Percentiles rank a stretch among this genome's conserved stretches.
These are phyloP conservation scores for Dinochytrium kinnereticum DNA, from an alignment of 371 early-diverging fungal species.

Conservation along the genomic window DNA sequence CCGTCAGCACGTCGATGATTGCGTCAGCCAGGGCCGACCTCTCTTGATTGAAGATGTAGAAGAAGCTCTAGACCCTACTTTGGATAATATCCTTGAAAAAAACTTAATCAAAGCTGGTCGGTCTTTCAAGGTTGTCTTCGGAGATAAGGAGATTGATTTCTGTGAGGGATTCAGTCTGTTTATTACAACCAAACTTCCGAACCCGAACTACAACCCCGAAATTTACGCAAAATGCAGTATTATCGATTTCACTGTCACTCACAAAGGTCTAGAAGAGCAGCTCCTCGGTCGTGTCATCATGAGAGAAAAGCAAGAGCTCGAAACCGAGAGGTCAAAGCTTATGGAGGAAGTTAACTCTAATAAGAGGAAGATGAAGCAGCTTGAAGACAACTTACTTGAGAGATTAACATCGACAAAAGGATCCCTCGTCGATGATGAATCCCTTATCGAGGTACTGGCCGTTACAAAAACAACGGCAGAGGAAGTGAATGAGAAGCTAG, in stretches of 20 bases:
- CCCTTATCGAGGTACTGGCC: slow-evolving; percentile 65
- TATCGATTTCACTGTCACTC: slow-evolving; percentile 67
- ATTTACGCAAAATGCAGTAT: slow-evolving; percentile 66
- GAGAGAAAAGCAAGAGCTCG: slow-evolving; percentile 68
- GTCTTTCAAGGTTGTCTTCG: slow-evolving; percentile 61
- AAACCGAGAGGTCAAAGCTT: slow-evolving; percentile 64
- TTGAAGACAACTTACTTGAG: slow-evolving; percentile 67
- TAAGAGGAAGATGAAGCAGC: slow-evolving; percentile 68
- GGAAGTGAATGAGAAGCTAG: slow-evolving; percentile 67
- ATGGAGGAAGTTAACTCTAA: slow-evolving; percentile 66
- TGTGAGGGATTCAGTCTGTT: slow-evolving; percentile 59
- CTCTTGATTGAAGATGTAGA: slow-evolving; percentile 68
- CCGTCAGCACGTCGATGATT: slow-evolving; percentile 63
- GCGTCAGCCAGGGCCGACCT: slow-evolving; percentile 60
- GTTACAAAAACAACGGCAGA: slow-evolving; percentile 66
- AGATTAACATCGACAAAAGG: slow-evolving; percentile 66
- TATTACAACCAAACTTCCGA: slow-evolving; percentile 67
- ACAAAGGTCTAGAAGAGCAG: slow-evolving; percentile 67
- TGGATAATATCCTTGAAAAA: slow-evolving; percentile 65
- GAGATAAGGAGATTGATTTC: slow-evolving; percentile 68
- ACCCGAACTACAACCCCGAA: slow-evolving; percentile 68
- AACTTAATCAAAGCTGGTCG: slow-evolving; percentile 66
- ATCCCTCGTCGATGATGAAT: slow-evolving; percentile 67
- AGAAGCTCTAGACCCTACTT: slow-evolving; percentile 63
- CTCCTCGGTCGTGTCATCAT: slow-evolving; percentile 67